A percentile compares a stretch with the other conserved stretches of the same genome.
Evolutionary conservation across 2,329 filamentous ascomycete species (phyloP).

Genomic region (Sclerotinia minor): DNA sequence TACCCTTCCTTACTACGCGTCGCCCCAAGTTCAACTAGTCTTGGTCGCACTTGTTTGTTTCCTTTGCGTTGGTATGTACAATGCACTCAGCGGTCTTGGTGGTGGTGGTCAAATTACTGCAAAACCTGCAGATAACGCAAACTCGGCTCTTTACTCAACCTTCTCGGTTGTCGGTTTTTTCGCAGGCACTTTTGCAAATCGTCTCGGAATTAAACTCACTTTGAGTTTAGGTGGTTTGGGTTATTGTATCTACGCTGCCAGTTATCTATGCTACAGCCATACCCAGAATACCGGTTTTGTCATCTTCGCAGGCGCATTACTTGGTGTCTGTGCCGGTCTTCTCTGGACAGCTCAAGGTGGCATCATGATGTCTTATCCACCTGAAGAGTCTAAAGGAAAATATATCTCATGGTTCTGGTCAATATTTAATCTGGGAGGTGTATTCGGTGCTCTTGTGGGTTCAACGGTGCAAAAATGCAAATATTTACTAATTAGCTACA

Average conservation of each 20-base stretch:
- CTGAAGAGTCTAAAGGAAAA: slow-evolving; percentile 75
- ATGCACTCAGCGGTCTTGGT: slow-evolving; percentile 62
- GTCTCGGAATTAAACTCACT: slow-evolving; percentile 65
- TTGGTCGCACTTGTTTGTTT: slow-evolving; percentile 70
- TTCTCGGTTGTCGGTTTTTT: slow-evolving; percentile 62
- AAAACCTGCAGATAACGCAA: slow-evolving; percentile 45
- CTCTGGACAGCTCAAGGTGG: slow-evolving; percentile 80
- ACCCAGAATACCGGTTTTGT: slow-evolving; percentile 55
- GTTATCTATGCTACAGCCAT: slow-evolving; percentile 51
- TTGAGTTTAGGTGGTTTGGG: slow-evolving; percentile 71
- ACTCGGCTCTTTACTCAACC: slow-evolving; percentile 49
- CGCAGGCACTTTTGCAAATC: slow-evolving; percentile 74
- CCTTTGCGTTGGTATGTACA: slow-evolving; percentile 70
- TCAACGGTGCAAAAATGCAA: neutral
- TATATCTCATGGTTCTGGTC: slow-evolving; percentile 92
- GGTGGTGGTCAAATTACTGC: slow-evolving; percentile 55
- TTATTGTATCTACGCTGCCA: slow-evolving; percentile 68
- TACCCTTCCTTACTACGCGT: slow-evolving; percentile 68
- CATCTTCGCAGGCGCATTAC: slow-evolving; percentile 72
- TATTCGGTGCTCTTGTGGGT: slow-evolving; percentile 68
- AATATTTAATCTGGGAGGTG: slow-evolving; percentile 87
- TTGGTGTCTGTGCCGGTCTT: slow-evolving; percentile 74
- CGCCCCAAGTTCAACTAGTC: slow-evolving; percentile 67
- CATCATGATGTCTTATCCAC: slow-evolving; percentile 86
- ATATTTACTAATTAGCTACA: slow-evolving; percentile 31